Percentiles rank a stretch among this genome's conserved stretches.
Evolutionary conservation across 805 yeast species (phyloP).

Genomic region (Ogataea minuta): DNA sequence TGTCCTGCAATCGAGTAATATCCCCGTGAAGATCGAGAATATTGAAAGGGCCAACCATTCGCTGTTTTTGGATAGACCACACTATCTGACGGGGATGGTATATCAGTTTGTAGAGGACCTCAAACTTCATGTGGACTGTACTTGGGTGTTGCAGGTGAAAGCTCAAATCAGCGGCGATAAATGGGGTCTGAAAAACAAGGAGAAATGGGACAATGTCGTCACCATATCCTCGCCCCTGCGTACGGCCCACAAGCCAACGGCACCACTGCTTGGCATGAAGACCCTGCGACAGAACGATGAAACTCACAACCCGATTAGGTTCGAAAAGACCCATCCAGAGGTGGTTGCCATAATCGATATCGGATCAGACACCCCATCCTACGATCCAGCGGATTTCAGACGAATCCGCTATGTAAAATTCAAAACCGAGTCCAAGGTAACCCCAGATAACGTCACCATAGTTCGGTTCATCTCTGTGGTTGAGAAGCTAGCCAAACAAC

Average conservation of each 20-base stretch:
- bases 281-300: constrained; percentile 65
- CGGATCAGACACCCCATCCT: constrained; percentile 68
- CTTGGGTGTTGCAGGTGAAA: constrained; percentile 67
- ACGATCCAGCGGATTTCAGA: constrained; percentile 55
- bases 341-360: constrained; percentile 65
- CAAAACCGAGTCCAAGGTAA: constrained; percentile 76
- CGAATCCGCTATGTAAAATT: constrained; percentile 62
- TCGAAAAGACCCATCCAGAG: constrained; percentile 52
- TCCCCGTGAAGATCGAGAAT: constrained; percentile 35
- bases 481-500: constrained; percentile 40
- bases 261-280: constrained; percentile 69
- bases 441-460: constrained; percentile 62
- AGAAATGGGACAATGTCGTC: constrained; percentile 61
- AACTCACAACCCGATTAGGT: constrained; percentile 52
- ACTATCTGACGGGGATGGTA: constrained; percentile 58
- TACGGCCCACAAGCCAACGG: constrained; percentile 27
- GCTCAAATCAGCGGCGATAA: constrained; percentile 66
- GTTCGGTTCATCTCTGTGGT: constrained; percentile 53
- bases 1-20: constrained; percentile 29
- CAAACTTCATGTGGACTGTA: constrained; percentile 53
- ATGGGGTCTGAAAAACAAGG: constrained; percentile 77
- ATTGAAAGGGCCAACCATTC: constrained; percentile 64
- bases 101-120: constrained; percentile 52
- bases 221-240: constrained; percentile 47
- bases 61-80: constrained; percentile 60